Base-by-base conservation (phyloP, 73 alveolate genomes). In the Uronychia binucleata region DNA sequence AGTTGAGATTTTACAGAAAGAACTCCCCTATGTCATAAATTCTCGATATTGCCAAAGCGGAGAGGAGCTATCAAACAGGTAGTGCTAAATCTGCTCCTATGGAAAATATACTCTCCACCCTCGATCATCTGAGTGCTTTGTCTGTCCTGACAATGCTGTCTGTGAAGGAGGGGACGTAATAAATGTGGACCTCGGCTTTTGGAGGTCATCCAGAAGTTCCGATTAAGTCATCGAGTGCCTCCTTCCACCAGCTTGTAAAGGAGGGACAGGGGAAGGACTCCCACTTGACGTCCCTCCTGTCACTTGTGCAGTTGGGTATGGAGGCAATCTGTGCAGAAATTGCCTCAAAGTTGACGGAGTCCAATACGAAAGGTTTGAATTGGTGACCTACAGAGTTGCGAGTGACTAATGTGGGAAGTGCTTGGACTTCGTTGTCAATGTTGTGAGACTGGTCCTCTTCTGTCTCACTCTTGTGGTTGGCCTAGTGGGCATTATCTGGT, bases 91-190 rank as follows among this genome's bases (percentile, higher is more conserved):
- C 31, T 86, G 92, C 79, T 75, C 84, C 0, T 31, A 57, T 13
- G 92, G 92, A 1, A 79, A 58, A 34, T 78, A 35, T 58, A 60
- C 92, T 1, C 59, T 79, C 1, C 59, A 57, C 1, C 33, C 80
- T 1, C 28, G 32, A 27, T 32, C 78, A 13, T 25, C 85, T 0
- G 81, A 86, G 27, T 88, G 94, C 88, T 28, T 26, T 28, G 81
- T 31, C 75, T 88, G 94, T 35, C 88, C 87, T 28, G 26, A 27
- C 31, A 33, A 59, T 59, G 87, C 91, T 25, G 78, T 33, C 11
- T 88, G 94, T 82, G 86, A 83, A 28, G 94, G 94, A 35, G 94
- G 94, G 1, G 67, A 31, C 59, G 87, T 59, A 11, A 28, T 88
- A 1, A 77, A 77, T 34, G 87, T 88, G 14, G 32, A 82, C 25